phyloP scores from a whole-genome alignment of 208 protist genomes.

The Kentomonas sorsogonicus region DNA sequence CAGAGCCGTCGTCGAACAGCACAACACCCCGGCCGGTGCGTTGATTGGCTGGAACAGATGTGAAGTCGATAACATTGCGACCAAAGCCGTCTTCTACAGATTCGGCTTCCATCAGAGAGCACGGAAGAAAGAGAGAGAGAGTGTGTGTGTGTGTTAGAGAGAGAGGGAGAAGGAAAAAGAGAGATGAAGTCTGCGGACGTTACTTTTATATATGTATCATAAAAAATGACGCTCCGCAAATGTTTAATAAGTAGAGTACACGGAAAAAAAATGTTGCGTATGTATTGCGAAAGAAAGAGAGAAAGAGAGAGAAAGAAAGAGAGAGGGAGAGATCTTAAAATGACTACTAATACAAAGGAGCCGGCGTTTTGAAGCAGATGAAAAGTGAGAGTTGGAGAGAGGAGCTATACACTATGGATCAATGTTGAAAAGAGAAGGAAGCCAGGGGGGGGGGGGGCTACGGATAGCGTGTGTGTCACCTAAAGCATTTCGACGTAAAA shows the following conservation, averaged over 20 bases:
- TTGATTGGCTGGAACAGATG: too few relatives aligned
- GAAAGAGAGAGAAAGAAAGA: background rate
- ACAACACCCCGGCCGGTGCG: too few relatives aligned
- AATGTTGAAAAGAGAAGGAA: too few relatives aligned
- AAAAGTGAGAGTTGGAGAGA: too few relatives aligned
- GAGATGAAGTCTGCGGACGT: background rate
- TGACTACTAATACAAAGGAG: background rate
- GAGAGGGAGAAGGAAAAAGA: slow-evolving; percentile 6
- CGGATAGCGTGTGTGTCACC: too few relatives aligned
- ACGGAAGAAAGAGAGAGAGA: background rate
- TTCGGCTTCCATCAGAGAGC: background rate
- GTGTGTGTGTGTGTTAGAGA: background rate
- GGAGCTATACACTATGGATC: too few relatives aligned
- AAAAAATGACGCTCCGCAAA: background rate
- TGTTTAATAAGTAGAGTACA: slow-evolving; percentile 10
- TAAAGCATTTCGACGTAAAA: background rate
- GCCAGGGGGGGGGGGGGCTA: too few relatives aligned
- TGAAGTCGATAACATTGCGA: too few relatives aligned
- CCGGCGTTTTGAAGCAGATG: too few relatives aligned
- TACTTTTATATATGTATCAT: slow-evolving; percentile 1
- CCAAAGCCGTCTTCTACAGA: too few relatives aligned
- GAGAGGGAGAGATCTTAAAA: background rate
- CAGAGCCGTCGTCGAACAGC: too few relatives aligned
- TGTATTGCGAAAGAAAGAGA: slow-evolving; percentile 8
- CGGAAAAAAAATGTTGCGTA: slow-evolving; percentile 3